These are phyloP conservation scores for Cucumis sativus DNA, from an alignment of 306 rosid species.

Conservation along the genomic window Cucumber_9930_V3 NC_026657.2:29096001-29096500, in stretches of 20 bases:
- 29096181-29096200: conserved; percentile 12
- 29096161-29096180: conserved; percentile 53
- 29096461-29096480: not conserved
- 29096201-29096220: conserved; percentile 34
- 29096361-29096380: not conserved
- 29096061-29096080: conserved; percentile 27
- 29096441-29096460: conserved; percentile 62
- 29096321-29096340: not conserved
- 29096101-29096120: conserved; percentile 98
- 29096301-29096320: conserved; percentile 18
- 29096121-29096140: conserved; percentile 72
- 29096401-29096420: not conserved
- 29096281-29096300: conserved; percentile 39
- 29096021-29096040: conserved; percentile 57
- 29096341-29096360: not conserved
- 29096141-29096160: conserved; percentile 69
- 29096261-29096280: conserved; percentile 24
- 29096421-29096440: conserved; percentile 12
- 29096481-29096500: conserved; percentile 6
- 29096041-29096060: conserved; percentile 29
- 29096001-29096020: conserved; percentile 85
- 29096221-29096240: conserved; percentile 48
- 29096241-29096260: conserved; percentile 16
- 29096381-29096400: not conserved
- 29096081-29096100: conserved; percentile 89